Conservation (phyloP, 305 asterid genomes). For the Nicotiana rustica region DNA sequence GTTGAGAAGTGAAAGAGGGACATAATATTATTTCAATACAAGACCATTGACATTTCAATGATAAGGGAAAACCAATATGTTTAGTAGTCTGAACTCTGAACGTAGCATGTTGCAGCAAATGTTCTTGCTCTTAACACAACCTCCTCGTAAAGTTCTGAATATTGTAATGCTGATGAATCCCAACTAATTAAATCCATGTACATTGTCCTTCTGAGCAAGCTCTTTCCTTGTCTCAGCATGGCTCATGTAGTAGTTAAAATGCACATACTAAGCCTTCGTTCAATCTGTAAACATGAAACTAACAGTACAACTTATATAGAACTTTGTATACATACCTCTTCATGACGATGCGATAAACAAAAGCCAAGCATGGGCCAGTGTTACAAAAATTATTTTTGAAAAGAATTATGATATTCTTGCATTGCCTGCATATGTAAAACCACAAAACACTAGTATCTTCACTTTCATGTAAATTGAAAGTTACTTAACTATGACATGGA, state of each 20-base stretch:
- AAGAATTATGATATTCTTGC: not conserved
- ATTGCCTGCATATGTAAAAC: not conserved
- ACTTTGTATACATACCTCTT: not conserved
- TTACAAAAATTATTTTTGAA: too few relatives aligned
- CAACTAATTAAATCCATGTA: slow-evolving; percentile 72
- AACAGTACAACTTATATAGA: not conserved
- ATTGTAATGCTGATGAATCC: slow-evolving; percentile 73
- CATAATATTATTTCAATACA: not conserved
- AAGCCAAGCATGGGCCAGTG: not conserved
- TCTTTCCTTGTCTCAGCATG: slow-evolving; percentile 64
- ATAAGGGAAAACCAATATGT: not conserved
- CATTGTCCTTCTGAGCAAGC: slow-evolving; percentile 75
- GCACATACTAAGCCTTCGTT: slow-evolving; percentile 59
- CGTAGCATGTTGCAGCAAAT: not conserved
- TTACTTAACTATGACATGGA: not conserved
- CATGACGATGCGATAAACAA: too few relatives aligned
- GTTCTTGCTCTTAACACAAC: slow-evolving; percentile 69
- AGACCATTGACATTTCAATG: not conserved
- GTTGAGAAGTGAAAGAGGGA: slow-evolving; percentile 2
- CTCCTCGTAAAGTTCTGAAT: slow-evolving; percentile 75
- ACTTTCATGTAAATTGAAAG: not conserved
- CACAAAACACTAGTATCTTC: not conserved
- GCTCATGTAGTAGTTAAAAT: slow-evolving; percentile 54
- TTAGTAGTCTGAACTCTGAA: not conserved
- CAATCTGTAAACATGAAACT: not conserved